These are phyloP conservation scores for Kluyveromyces lactis DNA, from an alignment of 805 yeast genomes.

Conservation along the genomic window DNA sequence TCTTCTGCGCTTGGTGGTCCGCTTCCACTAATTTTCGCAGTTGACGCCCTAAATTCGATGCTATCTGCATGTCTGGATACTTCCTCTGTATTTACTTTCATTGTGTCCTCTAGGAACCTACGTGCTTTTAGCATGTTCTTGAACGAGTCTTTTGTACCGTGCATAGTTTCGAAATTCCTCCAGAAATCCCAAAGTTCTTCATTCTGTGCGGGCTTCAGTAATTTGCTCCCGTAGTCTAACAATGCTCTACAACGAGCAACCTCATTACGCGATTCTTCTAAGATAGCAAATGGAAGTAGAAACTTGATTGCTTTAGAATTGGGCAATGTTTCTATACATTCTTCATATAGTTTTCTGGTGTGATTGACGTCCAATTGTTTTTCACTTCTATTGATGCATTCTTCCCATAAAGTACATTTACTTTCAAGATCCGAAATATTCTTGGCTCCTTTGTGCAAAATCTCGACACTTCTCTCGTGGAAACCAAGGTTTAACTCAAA, in stretches of 20 bases:
- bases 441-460: conserved; percentile 37
- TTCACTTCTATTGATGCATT: conserved; percentile 34
- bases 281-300: conserved; percentile 43
- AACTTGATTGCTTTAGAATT: conserved; percentile 35
- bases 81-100: conserved; percentile 24
- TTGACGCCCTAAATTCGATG: conserved; percentile 44
- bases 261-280: conserved; percentile 50
- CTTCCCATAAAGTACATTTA: conserved; percentile 33
- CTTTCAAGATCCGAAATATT: conserved; percentile 7
- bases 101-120: conserved; percentile 31
- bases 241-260: conserved; percentile 55
- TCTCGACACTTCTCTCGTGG: conserved; percentile 39
- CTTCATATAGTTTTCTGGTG: conserved; percentile 42
- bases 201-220: conserved; percentile 30
- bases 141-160: conserved; percentile 65
- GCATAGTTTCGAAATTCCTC: conserved; percentile 63
- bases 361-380: conserved; percentile 34
- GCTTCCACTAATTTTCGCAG: conserved; percentile 22
- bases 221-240: conserved; percentile 44
- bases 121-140: conserved; percentile 65
- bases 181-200: conserved; percentile 52
- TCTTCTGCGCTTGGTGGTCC: neutral
- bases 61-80: conserved; percentile 19
- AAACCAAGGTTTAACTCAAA: conserved; percentile 55
- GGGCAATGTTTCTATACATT: conserved; percentile 43